Percentiles rank a stretch among this genome's conserved stretches.
phyloP scores from a whole-genome alignment of 305 asterid genomes.

The Fraxinus nigra region DNA sequence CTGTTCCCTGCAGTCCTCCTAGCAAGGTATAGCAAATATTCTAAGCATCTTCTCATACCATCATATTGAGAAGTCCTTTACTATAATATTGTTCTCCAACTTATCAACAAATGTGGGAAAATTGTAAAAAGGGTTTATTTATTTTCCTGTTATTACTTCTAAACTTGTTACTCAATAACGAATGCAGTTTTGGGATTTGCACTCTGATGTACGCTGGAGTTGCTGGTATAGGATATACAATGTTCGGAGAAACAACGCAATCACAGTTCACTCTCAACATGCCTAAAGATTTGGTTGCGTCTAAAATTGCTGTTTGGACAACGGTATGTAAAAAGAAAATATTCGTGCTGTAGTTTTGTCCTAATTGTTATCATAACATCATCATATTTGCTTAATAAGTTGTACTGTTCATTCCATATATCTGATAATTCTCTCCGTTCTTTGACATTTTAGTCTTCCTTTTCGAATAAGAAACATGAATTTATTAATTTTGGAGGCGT shows the following conservation, averaged over 20 bases:
- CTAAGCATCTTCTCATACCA: background rate
- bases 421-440: constrained; percentile 17
- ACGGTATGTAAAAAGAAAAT: constrained; percentile 50
- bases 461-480: background rate
- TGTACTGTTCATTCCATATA: background rate
- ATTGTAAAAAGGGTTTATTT: background rate
- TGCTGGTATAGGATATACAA: constrained; percentile 75
- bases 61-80: background rate
- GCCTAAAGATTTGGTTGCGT: constrained; percentile 68
- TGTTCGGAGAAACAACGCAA: constrained; percentile 71
- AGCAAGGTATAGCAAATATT: constrained; percentile 40
- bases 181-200: constrained; percentile 69
- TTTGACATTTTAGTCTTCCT: background rate
- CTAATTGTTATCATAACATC: background rate
- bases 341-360: background rate
- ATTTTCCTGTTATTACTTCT: background rate
- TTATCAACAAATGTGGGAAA: background rate
- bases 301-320: constrained; percentile 93
- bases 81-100: background rate
- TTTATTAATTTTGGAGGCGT: background rate
- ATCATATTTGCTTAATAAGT: background rate
- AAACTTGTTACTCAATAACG: background rate
- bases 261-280: constrained; percentile 93
- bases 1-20: constrained; percentile 80
- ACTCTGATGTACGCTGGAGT: constrained; percentile 65